These are phyloP conservation scores for Sporisorium sorghi DNA, from an alignment of 1,284 basidiomycete genomes.

Conservation along the genomic window DNA sequence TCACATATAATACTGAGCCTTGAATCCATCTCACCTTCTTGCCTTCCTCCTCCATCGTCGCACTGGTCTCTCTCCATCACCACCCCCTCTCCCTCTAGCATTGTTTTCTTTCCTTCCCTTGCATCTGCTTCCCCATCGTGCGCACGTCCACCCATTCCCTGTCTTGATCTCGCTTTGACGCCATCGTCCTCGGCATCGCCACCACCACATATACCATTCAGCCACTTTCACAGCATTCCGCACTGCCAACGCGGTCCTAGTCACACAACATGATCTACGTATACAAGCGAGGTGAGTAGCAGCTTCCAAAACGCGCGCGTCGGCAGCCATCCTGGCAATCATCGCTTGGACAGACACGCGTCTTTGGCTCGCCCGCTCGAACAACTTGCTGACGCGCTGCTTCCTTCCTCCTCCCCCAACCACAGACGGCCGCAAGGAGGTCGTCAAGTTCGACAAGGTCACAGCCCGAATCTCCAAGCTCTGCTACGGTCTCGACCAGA, in stretches of 20 bases:
- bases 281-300: constrained; percentile 66
- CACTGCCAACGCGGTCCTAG: constrained; percentile 14
- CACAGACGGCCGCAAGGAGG: constrained; percentile 67
- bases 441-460: constrained; percentile 69
- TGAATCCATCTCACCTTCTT: constrained; percentile 7
- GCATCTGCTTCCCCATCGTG: constrained; percentile 15
- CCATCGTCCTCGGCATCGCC: constrained; percentile 21
- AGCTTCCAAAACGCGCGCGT: background rate
- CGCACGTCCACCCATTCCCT: constrained; percentile 16
- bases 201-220: constrained; percentile 13
- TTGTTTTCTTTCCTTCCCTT: background rate
- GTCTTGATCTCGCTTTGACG: constrained; percentile 2
- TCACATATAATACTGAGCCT: constrained; percentile 43
- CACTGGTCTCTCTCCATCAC: constrained; percentile 23
- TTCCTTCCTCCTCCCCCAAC: background rate
- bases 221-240: constrained; percentile 14
- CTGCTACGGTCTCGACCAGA: constrained; percentile 93
- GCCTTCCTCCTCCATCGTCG: constrained; percentile 47
- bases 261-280: constrained; percentile 63
- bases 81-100: background rate
- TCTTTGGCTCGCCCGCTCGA: background rate
- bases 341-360: constrained; percentile 11
- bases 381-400: constrained; percentile 9
- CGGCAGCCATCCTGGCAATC: background rate
- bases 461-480: constrained; percentile 88